Base-by-base conservation (phyloP, 306 rosid species). In the Fagus crenata region DNA sequence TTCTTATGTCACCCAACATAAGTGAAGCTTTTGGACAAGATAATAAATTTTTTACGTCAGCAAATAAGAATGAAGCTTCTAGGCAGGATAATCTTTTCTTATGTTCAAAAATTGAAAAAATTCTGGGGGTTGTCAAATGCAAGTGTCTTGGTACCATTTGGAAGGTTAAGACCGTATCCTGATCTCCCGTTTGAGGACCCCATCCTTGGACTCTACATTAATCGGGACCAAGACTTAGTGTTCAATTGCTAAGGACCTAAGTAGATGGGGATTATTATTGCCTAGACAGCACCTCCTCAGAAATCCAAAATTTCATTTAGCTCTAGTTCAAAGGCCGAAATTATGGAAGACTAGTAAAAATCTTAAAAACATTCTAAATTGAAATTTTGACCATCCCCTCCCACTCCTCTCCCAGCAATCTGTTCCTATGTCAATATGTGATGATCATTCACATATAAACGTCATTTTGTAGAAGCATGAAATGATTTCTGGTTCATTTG, bases 1-100 rank as follows among this genome's bases (percentile, higher is more conserved):
- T 36, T 15, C 42, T 6, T 64, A 61, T 61, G n/a, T 33, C 51
- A 60, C 17, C 39, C 67, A 11, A 13, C 13, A 11, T 3, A 17
- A 11, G 14, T 9, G 67, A 60, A 60, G 67, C 67, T 4, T 60
- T 60, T 7, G 22, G 35, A 56, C 33, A 60, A 2, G 67, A 60
- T 28, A 60, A 12, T 28, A 12, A 60, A 39, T 60, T 12, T 60
- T 4, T 31, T 32, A 31, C 33, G 36, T 28, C 2, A 37, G 22
- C 22, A 14, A 35, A 36, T 14, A 64, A 12, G 37, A 64, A 9
- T 64, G 70, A 64, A 64, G 28, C 70, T 64, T 17, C 15, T 17
- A 5, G 70, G 43, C 70, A 64, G 49, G 31, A 64, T 64, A 13
- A 37, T 37, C 70, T 64, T 64, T 64, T 64, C 70, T 6, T 64